Conservation (phyloP, 2,329 filamentous ascomycete species). For the Grosmannia huntii region DNA sequence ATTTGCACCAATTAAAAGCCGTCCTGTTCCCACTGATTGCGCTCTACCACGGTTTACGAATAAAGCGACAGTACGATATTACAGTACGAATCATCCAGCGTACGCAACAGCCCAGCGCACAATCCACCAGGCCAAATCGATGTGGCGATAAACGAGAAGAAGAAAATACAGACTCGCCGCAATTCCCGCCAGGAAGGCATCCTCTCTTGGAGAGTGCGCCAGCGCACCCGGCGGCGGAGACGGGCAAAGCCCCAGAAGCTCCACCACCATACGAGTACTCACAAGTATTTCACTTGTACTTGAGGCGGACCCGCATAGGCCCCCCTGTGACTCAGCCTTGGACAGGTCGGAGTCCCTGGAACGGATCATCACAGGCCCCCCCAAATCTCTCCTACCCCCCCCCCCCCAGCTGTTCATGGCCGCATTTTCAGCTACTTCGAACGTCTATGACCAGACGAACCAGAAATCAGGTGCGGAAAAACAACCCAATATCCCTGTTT, state of each 20-base stretch:
- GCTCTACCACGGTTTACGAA: background rate
- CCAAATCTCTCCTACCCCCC: background rate
- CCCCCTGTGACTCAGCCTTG: conserved; percentile 9
- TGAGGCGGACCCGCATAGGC: no score
- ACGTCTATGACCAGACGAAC: conserved; percentile 6
- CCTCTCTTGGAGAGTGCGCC: background rate
- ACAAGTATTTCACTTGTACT: background rate
- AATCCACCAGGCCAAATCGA: background rate
- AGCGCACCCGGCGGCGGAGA: background rate
- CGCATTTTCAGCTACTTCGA: conserved; percentile 5
- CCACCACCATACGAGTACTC: background rate
- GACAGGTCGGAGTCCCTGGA: background rate
- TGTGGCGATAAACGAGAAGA: background rate
- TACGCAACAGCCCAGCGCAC: background rate
- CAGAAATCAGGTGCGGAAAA: conserved; percentile 7
- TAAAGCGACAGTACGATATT: background rate
- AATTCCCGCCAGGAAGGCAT: background rate
- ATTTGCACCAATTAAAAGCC: background rate
- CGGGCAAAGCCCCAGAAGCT: background rate
- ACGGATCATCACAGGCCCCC: background rate
- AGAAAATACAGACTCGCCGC: background rate
- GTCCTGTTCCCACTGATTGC: background rate
- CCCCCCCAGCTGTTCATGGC: conserved; percentile 3
- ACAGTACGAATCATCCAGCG: background rate
- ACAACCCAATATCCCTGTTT: background rate